A percentile compares a stretch with the other conserved stretches of the same genome.
phyloP scores from a whole-genome alignment of 441 rosid species.

The Populus trichocarpa region DNA sequence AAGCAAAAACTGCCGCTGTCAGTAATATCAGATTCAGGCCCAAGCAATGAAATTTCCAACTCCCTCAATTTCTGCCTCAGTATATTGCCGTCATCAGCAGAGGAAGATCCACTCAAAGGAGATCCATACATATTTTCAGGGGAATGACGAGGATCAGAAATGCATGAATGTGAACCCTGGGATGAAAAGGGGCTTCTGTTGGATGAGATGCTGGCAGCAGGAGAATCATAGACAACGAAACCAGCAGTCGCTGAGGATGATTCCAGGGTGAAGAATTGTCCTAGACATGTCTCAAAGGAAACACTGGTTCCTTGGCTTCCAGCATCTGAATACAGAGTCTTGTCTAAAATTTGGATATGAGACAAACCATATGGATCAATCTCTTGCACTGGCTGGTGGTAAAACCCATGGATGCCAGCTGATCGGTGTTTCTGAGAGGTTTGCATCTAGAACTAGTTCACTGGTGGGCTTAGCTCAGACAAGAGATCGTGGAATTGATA shows the following conservation, averaged over 20 bases:
- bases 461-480: slow-evolving; percentile 4
- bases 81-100: slow-evolving; percentile 34
- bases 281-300: slow-evolving; percentile 39
- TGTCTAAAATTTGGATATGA: slow-evolving; percentile 35
- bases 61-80: slow-evolving; percentile 52
- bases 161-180: slow-evolving; percentile 52
- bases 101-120: slow-evolving; percentile 51
- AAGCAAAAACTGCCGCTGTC: slow-evolving; percentile 42
- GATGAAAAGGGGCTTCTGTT: slow-evolving; percentile 56
- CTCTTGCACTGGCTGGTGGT: slow-evolving; percentile 38
- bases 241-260: slow-evolving; percentile 44
- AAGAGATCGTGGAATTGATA: not conserved
- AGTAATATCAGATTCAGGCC: slow-evolving; percentile 46
- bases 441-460: slow-evolving; percentile 36
- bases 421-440: slow-evolving; percentile 44
- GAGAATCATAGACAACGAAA: slow-evolving; percentile 39
- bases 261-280: slow-evolving; percentile 56
- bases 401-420: slow-evolving; percentile 32
- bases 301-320: slow-evolving; percentile 43
- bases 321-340: slow-evolving; percentile 28
- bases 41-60: slow-evolving; percentile 49
- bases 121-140: slow-evolving; percentile 47
- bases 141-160: slow-evolving; percentile 47
- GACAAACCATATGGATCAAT: slow-evolving; percentile 32
- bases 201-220: slow-evolving; percentile 42